Conservation (phyloP, 306 rosid genomes). For the Crataegus laevigata region DNA sequence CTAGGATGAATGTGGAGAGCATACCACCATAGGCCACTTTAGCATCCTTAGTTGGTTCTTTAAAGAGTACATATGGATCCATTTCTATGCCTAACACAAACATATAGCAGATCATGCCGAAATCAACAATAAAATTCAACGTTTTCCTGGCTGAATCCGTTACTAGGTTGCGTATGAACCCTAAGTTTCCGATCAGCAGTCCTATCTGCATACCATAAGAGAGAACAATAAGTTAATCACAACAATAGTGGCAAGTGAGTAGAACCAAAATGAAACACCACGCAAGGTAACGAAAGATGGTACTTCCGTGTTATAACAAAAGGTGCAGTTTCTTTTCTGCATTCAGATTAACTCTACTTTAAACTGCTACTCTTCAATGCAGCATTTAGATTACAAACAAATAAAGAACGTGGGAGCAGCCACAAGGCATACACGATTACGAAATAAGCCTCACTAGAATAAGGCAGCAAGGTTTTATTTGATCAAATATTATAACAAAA, state of each 20-base stretch:
- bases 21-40: constrained; percentile 67
- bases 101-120: constrained; percentile 89
- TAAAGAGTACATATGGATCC: constrained; percentile 61
- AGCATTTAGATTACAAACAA: neutral
- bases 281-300: neutral
- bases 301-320: neutral
- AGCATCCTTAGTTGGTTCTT: constrained; percentile 50
- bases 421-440: neutral
- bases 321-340: neutral
- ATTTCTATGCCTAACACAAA: constrained; percentile 86
- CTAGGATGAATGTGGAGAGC: constrained; percentile 48
- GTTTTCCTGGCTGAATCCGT: constrained; percentile 27
- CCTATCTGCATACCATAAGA: constrained; percentile 52
- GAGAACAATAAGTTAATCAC: neutral
- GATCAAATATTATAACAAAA: neutral
- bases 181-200: constrained; percentile 53
- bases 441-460: neutral
- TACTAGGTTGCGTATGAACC: constrained; percentile 32
- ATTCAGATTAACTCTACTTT: neutral
- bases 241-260: neutral
- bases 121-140: constrained; percentile 57
- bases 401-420: neutral
- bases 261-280: neutral
- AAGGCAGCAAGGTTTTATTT: neutral
- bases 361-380: neutral